Evolutionary conservation across 148 eudicot genomes (phyloP), one percentile per base, ranked within the genome.

Genomic region (Pouteria glomerata): DNA sequence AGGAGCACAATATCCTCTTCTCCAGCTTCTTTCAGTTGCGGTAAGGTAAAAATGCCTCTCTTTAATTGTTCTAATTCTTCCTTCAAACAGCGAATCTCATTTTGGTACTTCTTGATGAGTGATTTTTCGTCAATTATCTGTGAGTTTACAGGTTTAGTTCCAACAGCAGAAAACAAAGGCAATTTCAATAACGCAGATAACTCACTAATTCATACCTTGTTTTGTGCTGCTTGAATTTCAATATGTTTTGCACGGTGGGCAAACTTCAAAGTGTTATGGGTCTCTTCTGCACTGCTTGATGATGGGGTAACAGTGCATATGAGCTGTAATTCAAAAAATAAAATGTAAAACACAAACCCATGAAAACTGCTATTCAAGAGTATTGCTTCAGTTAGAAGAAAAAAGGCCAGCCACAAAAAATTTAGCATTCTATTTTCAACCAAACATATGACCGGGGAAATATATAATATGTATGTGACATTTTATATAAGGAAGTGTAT

Each of bases 61-160:
- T 88, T 95, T 73, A 95, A 70, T 71, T 95, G 97, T 71, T 95
- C 97, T 71, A 95, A 74, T 81, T 95, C 99, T 79, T 92, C 99
- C 82, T 92, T 91, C 45, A 95, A 80, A 70, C 78, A 73, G 62
- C 90, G 93, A 77, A 95, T 95, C 85, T 95, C 99, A 80, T 88
- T 81, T 88, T 95, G 99, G 81, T 95, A 95, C 80, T 95, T 95
- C 85, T 95, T 95, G 79, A 95, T 95, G 44, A 95, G 96, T 42
- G 99, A 95, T 77, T 95, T 91, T 79, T 95, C 99, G 77, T 95
- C 99, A 69, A 95, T 87, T 68, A 95, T 95, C 99, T 95, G 92
- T 85, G 82, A 21, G 69, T 69, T 55, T 57, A 80, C 48, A 75
- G 51, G 64, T 59, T 55, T 55, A 62, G 73, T 55, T 60, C 23